These are phyloP conservation scores for Pseudocercospora ulei DNA, from an alignment of 2,329 filamentous ascomycete genomes.

Conservation along the genomic window DNA sequence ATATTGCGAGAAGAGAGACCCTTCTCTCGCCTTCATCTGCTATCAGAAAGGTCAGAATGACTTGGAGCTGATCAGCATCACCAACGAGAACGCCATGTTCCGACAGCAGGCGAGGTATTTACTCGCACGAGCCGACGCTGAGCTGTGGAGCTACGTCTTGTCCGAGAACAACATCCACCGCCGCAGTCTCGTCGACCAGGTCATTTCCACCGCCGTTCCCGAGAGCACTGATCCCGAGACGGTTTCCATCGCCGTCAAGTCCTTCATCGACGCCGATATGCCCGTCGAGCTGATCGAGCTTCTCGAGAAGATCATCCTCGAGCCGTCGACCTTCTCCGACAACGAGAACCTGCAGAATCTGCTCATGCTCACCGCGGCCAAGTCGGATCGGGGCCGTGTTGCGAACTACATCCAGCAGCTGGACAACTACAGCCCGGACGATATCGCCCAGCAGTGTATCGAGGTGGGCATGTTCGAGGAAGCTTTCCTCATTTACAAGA, in stretches of 20 bases:
- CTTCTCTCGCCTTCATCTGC: slow-evolving; percentile 86
- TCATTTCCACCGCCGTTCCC: slow-evolving; percentile 79
- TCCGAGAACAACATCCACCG: slow-evolving; percentile 94
- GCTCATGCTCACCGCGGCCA: slow-evolving; percentile 89
- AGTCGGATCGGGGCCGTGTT: slow-evolving; percentile 87
- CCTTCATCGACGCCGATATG: slow-evolving; percentile 83
- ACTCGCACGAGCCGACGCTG: slow-evolving; percentile 74
- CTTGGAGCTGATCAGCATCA: slow-evolving; percentile 90
- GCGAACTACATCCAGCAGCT: slow-evolving; percentile 95
- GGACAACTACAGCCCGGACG: slow-evolving; percentile 78
- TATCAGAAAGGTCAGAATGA: slow-evolving; percentile 97
- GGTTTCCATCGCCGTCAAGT: slow-evolving; percentile 86
- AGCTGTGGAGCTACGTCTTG: slow-evolving; percentile 91
- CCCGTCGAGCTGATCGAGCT: slow-evolving; percentile 93
- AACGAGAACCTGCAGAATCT: slow-evolving; percentile 94
- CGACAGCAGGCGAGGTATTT: slow-evolving; percentile 93
- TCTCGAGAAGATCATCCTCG: slow-evolving; percentile 97
- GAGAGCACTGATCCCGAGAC: slow-evolving; percentile 72
- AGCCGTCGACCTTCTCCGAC: slow-evolving; percentile 97
- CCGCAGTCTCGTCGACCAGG: slow-evolving; percentile 87
- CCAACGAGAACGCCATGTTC: slow-evolving; percentile 99
- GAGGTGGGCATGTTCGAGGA: slow-evolving; percentile 92
- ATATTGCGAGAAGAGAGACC: slow-evolving; percentile 98
- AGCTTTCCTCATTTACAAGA: slow-evolving; percentile 98
- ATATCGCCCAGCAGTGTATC: slow-evolving; percentile 87